Percentiles rank a stretch among this genome's conserved stretches.
phyloP scores from a whole-genome alignment of 345 rosid species.

The Durio zibethinus region DNA sequence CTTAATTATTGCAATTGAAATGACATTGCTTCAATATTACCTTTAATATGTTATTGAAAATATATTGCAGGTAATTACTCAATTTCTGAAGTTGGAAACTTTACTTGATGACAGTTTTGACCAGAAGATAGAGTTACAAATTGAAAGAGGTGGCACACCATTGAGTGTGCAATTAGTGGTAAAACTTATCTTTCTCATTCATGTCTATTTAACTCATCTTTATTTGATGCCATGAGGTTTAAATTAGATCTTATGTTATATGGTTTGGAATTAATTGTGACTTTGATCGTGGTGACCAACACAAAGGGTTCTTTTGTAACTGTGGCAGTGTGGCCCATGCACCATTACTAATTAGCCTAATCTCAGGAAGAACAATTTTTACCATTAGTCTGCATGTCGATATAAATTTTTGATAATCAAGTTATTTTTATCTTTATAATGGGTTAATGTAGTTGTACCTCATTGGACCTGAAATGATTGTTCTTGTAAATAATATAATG shows the following conservation, averaged over 20 bases:
- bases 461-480: not conserved
- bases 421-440: not conserved
- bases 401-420: not conserved
- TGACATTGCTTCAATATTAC: not conserved
- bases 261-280: not conserved
- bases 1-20: not conserved
- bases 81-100: constrained; percentile 74
- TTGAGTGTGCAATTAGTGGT: constrained; percentile 62
- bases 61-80: constrained; percentile 72
- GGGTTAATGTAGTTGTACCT: not conserved
- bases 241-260: not conserved
- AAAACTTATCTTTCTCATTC: constrained; percentile 31
- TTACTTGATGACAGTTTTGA: constrained; percentile 77
- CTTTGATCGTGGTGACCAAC: not conserved
- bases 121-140: constrained; percentile 54
- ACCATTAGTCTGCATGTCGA: not conserved
- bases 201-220: not conserved
- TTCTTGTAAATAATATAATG: not conserved
- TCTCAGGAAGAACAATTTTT: not conserved
- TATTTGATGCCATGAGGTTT: not conserved
- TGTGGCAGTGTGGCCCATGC: not conserved
- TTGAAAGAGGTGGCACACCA: constrained; percentile 90
- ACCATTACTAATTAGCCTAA: not conserved
- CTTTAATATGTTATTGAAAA: constrained; percentile 22
- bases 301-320: not conserved